Percentiles rank a stretch among this genome's conserved stretches.
These are phyloP conservation scores for Pseudoneurospora amorphoporcata DNA, from an alignment of 495 filamentous ascomycete species.

Conservation along the genomic window DNA sequence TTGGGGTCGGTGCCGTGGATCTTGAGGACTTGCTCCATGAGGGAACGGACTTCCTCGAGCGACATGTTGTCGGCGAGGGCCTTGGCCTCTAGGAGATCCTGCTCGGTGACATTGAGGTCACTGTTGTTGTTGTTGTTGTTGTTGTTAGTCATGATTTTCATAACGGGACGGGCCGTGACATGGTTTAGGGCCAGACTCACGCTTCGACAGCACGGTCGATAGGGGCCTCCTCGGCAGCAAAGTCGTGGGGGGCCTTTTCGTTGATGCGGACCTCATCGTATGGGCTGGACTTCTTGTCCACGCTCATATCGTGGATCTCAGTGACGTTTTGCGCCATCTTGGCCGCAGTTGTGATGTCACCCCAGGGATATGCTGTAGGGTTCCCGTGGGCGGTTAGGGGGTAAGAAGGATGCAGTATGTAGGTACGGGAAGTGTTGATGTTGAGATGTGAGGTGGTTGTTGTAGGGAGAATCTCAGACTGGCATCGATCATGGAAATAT, in stretches of 20 bases:
- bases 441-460: not conserved
- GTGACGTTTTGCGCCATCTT: not conserved
- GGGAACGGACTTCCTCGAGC: constrained; percentile 13
- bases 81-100: constrained; percentile 18
- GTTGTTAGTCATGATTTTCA: not conserved
- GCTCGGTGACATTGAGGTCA: constrained; percentile 19
- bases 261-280: not conserved
- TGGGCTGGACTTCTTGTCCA: not conserved
- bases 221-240: not conserved
- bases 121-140: not conserved
- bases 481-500: not conserved
- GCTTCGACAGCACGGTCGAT: constrained; percentile 4
- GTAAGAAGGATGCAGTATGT: not conserved
- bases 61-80: constrained; percentile 15
- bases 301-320: not conserved
- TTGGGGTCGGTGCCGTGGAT: constrained; percentile 29
- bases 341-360: not conserved
- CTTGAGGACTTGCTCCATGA: constrained; percentile 24
- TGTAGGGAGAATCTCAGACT: not conserved
- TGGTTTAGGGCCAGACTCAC: not conserved
- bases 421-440: not conserved
- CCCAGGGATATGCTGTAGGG: not conserved
- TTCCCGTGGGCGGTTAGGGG: not conserved
- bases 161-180: not conserved
- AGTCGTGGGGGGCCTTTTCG: not conserved